Evolutionary conservation across 257 asterid species (phyloP).

Genomic region (Lycium ferocissimum): DNA sequence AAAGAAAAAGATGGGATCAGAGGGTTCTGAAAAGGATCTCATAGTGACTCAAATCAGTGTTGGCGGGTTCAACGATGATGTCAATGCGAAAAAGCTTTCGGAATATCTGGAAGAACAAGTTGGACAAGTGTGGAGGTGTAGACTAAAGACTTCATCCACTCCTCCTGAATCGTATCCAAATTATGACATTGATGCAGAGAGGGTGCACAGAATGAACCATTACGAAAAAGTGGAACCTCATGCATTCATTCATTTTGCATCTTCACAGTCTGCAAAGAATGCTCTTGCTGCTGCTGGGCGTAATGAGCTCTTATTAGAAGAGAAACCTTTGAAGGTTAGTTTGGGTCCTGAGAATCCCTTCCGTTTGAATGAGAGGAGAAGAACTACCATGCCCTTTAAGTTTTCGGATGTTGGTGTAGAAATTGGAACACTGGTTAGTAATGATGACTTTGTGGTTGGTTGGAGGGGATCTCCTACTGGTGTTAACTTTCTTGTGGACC

Average conservation of each 20-base stretch:
- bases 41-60: constrained; percentile 79
- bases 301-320: constrained; percentile 52
- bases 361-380: constrained; percentile 68
- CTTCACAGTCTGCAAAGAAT: constrained; percentile 49
- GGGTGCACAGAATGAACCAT: constrained; percentile 43
- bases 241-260: constrained; percentile 84
- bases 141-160: constrained; percentile 90
- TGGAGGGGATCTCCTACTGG: constrained; percentile 72
- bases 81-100: constrained; percentile 67
- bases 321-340: constrained; percentile 60
- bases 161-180: constrained; percentile 79
- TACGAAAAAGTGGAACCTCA: constrained; percentile 76
- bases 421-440: constrained; percentile 63
- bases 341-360: constrained; percentile 78
- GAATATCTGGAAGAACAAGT: constrained; percentile 61
- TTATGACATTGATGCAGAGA: constrained; percentile 46
- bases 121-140: constrained; percentile 83
- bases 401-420: constrained; percentile 61
- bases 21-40: constrained; percentile 46
- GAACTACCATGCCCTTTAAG: constrained; percentile 60
- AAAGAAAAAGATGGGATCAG: constrained; percentile 56
- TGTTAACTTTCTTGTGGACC: constrained; percentile 80
- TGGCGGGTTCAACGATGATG: constrained; percentile 62
- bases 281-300: constrained; percentile 67
- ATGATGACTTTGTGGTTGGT: constrained; percentile 71